Conservation (phyloP, 2,329 filamentous ascomycete genomes). For the Coleophoma crateriformis region DNA sequence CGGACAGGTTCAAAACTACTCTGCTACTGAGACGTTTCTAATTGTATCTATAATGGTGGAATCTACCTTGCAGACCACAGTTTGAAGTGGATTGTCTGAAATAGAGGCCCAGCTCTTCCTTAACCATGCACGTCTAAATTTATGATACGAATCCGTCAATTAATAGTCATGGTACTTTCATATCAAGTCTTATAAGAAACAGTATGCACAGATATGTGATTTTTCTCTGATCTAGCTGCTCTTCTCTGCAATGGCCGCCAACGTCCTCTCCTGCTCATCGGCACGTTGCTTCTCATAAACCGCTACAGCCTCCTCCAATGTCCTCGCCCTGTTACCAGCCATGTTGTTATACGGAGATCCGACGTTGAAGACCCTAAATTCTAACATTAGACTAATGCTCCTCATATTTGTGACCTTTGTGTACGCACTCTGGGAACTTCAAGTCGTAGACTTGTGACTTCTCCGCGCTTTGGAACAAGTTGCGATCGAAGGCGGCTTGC, state of each 20-base stretch:
- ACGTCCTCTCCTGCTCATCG: conserved; percentile 50
- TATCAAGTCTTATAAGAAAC: not conserved
- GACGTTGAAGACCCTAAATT: conserved; percentile 54
- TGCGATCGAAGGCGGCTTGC: conserved; percentile 56
- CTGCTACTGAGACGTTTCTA: too few relatives aligned
- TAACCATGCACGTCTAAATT: too few relatives aligned
- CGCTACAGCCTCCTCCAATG: conserved; percentile 53
- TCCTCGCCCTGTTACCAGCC: conserved; percentile 50
- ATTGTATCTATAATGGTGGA: too few relatives aligned
- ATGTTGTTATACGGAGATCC: conserved; percentile 59
- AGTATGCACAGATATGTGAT: conserved; percentile 16
- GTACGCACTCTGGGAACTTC: conserved; percentile 59
- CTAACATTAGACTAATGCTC: conserved; percentile 3
- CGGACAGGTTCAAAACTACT: too few relatives aligned
- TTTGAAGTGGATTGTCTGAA: too few relatives aligned
- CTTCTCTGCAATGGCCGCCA: conserved; percentile 24
- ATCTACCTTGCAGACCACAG: too few relatives aligned
- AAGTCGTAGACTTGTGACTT: conserved; percentile 43
- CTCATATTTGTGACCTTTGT: not conserved
- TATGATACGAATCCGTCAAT: too few relatives aligned
- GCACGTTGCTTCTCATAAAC: conserved; percentile 56
- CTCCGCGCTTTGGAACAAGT: conserved; percentile 47
- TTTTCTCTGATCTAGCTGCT: conserved; percentile 3
- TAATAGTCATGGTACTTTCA: too few relatives aligned
- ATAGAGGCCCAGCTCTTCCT: too few relatives aligned